Conservation (phyloP, 805 yeast species). For the Hanseniaspora mollemarum region DNA sequence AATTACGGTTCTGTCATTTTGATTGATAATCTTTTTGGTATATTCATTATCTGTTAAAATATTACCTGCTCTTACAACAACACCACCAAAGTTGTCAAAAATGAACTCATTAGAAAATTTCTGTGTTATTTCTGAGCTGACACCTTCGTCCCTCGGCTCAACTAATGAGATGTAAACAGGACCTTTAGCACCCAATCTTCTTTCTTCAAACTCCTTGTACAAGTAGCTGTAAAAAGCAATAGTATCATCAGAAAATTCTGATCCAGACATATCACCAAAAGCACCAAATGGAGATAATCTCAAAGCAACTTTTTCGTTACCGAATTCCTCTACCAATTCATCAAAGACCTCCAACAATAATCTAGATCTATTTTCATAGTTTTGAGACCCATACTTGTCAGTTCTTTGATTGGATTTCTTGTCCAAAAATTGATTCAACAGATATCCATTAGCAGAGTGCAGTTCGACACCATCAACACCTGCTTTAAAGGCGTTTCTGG, state of each 20-base stretch:
- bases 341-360: constrained; percentile 41
- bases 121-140: constrained; percentile 24
- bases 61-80: not conserved
- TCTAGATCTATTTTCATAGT: constrained; percentile 40
- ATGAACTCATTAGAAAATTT: constrained; percentile 32
- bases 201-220: constrained; percentile 33
- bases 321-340: constrained; percentile 40
- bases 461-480: constrained; percentile 54
- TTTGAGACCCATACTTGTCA: constrained; percentile 44
- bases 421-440: constrained; percentile 46
- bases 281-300: constrained; percentile 39
- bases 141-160: constrained; percentile 34
- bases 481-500: constrained; percentile 32
- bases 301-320: constrained; percentile 39
- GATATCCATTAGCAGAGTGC: constrained; percentile 58
- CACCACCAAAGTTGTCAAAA: constrained; percentile 32
- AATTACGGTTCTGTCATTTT: not conserved
- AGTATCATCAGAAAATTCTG: constrained; percentile 31
- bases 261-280: constrained; percentile 34
- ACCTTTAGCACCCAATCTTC: constrained; percentile 29
- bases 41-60: not conserved
- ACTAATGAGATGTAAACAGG: constrained; percentile 24
- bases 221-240: constrained; percentile 35
- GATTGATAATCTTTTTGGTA: not conserved
- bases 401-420: constrained; percentile 36